A percentile compares a stretch with the other conserved stretches of the same genome.
phyloP scores from a whole-genome alignment of 2,329 filamentous ascomycete genomes.

The Fusarium buxicola region DNA sequence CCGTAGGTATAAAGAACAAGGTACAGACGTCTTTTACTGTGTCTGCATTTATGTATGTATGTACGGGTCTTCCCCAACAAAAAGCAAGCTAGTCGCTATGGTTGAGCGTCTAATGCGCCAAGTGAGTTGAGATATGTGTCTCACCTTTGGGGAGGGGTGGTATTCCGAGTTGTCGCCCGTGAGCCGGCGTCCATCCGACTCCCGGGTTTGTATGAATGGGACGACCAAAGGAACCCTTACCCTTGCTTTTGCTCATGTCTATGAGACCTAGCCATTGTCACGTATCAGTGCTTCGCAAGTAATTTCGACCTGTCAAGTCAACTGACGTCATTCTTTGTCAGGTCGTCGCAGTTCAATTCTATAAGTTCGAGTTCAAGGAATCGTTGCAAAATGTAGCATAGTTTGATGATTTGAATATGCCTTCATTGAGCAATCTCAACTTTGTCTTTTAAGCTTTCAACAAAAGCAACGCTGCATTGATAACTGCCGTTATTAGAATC shows the following conservation, averaged over 20 bases:
- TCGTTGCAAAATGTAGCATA: neutral
- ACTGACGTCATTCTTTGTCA: neutral
- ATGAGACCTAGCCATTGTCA: neutral
- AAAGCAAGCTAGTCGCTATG: conserved; percentile 11
- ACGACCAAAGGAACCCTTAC: conserved; percentile 4
- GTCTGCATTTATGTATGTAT: no score
- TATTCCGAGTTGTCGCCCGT: neutral
- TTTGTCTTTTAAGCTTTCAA: neutral
- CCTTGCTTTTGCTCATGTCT: conserved; percentile 20
- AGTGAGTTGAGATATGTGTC: conserved; percentile 13
- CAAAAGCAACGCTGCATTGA: neutral
- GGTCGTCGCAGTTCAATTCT: neutral
- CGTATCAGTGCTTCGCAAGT: neutral
- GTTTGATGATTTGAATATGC: neutral
- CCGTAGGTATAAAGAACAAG: no score
- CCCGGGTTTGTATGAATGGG: conserved; percentile 20
- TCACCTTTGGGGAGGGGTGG: neutral
- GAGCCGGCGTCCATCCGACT: conserved; percentile 9
- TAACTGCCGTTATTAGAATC: neutral
- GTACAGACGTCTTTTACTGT: no score
- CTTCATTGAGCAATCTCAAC: neutral
- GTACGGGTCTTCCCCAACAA: conserved; percentile 33
- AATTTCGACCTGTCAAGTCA: neutral
- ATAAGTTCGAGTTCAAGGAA: neutral
- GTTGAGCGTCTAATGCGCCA: conserved; percentile 34